Conservation (phyloP, 208 protist species). For the Naegleria fowleri region DNA sequence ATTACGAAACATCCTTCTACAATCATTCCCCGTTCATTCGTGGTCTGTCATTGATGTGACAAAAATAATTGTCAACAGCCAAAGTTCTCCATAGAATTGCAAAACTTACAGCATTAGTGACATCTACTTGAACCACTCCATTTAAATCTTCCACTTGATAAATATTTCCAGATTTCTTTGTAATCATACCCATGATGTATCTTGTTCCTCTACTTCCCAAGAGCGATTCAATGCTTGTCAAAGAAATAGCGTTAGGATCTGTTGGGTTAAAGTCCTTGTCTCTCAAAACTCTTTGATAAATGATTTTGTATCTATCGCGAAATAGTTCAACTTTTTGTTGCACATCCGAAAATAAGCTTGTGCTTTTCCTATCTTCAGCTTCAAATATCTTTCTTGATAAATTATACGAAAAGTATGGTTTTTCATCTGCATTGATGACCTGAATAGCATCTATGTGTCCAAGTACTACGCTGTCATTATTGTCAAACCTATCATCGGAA, state of each 20-base stretch:
- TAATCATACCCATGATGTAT: background rate
- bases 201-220: background rate
- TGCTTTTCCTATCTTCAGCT: background rate
- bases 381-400: background rate
- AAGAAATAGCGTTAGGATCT: background rate
- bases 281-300: background rate
- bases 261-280: background rate
- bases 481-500: background rate
- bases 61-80: no score
- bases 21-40: background rate
- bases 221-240: background rate
- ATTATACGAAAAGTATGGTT: background rate
- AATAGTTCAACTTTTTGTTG: slow-evolving; percentile 12
- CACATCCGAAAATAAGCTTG: background rate
- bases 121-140: background rate
- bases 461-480: background rate
- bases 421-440: background rate
- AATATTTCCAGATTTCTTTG: background rate
- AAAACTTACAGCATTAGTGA: background rate
- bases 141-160: slow-evolving; percentile 1
- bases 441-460: background rate
- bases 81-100: background rate
- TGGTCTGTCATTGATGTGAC: no score
- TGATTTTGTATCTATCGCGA: background rate
- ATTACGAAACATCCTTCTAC: background rate